Percentiles rank a stretch among this genome's conserved stretches.
Conservation (phyloP, 176 grass and related monocot species). For the Triticum urartu region DNA sequence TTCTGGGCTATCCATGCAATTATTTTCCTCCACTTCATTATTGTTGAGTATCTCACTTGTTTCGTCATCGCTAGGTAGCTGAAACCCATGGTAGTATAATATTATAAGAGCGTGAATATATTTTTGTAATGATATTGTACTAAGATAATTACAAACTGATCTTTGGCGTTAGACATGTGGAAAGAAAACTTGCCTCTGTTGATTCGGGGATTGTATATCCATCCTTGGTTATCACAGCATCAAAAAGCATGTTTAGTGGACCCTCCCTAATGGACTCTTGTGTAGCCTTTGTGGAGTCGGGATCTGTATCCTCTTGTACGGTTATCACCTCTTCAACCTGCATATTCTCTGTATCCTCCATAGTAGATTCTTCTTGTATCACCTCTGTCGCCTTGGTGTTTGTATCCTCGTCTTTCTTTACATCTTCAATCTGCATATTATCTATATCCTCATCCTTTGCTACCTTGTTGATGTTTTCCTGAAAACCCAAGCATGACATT, state of each 20-base stretch:
- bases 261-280: too few species aligned
- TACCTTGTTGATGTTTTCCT: background rate
- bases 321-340: too few species aligned
- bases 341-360: too few species aligned
- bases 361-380: background rate
- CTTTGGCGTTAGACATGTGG: background rate
- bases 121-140: background rate
- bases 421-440: background rate
- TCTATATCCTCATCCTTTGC: background rate
- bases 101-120: background rate
- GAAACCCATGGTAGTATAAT: background rate
- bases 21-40: background rate
- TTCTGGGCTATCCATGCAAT: background rate
- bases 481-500: background rate
- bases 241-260: too few species aligned
- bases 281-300: too few species aligned
- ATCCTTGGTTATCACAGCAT: too few species aligned
- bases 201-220: background rate
- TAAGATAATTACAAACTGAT: background rate
- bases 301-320: too few species aligned
- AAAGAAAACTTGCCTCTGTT: background rate
- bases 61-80: background rate
- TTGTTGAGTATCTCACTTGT: background rate
- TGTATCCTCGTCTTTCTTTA: background rate
- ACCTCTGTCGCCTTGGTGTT: background rate